A percentile compares a stretch with the other conserved stretches of the same genome.
Conservation (phyloP, 176 grass and related monocot genomes). For the Neostapfia colusana region DNA sequence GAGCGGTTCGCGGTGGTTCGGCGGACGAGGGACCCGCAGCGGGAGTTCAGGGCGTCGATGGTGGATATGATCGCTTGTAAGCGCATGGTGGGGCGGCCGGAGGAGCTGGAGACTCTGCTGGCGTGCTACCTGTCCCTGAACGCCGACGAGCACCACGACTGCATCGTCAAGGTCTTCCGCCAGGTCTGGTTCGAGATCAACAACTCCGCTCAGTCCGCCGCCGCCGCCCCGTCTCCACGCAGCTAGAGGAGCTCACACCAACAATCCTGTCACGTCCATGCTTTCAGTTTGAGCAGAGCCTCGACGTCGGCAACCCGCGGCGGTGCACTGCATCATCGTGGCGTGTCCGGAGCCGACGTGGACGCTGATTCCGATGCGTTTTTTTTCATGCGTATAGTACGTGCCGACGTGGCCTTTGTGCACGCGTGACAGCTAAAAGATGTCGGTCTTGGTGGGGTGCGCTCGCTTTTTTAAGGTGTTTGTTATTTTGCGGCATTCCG, state of each 20-base stretch:
- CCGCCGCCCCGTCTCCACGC: constrained; percentile 8
- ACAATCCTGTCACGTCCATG: not conserved
- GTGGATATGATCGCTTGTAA: constrained; percentile 84
- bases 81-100: constrained; percentile 65
- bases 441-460: not conserved
- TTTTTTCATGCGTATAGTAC: not conserved
- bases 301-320: not conserved
- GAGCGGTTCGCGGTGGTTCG: constrained; percentile 83
- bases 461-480: constrained; percentile 18
- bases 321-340: not conserved
- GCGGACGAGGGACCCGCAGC: constrained; percentile 69
- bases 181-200: constrained; percentile 86
- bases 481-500: constrained; percentile 15
- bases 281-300: not conserved
- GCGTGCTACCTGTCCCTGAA: constrained; percentile 91
- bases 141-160: constrained; percentile 84
- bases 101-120: constrained; percentile 80
- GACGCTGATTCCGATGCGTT: constrained; percentile 26
- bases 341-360: constrained; percentile 26
- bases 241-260: not conserved
- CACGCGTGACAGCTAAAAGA: constrained; percentile 36
- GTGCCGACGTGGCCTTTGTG: constrained; percentile 38
- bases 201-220: constrained; percentile 33
- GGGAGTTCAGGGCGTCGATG: constrained; percentile 78
- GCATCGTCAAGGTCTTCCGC: constrained; percentile 89